These are phyloP conservation scores for Dalbergia cochinchinensis DNA, from an alignment of 306 rosid species.

Conservation along the genomic window DNA sequence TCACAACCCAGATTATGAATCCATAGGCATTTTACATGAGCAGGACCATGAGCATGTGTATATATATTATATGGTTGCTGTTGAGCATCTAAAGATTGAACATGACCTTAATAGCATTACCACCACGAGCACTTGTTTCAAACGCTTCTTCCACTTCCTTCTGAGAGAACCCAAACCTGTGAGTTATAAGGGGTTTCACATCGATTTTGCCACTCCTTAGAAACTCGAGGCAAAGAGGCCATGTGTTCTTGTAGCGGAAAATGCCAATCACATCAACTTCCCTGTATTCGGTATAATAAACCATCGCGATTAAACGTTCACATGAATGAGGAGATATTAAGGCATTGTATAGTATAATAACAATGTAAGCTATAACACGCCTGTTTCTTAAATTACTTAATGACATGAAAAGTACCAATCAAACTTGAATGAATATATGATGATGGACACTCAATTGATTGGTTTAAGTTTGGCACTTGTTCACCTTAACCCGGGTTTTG, in stretches of 20 bases:
- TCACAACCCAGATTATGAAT: slow-evolving; percentile 15
- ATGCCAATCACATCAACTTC: slow-evolving; percentile 92
- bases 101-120: slow-evolving; percentile 94
- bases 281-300: slow-evolving; percentile 52
- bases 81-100: slow-evolving; percentile 66
- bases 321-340: background rate
- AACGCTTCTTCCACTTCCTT: slow-evolving; percentile 90
- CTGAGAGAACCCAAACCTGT: slow-evolving; percentile 87
- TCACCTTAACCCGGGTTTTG: no score
- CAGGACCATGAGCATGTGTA: background rate
- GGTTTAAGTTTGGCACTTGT: no score
- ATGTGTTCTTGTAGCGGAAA: slow-evolving; percentile 87
- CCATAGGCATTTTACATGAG: slow-evolving; percentile 14
- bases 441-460: no score
- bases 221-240: slow-evolving; percentile 94
- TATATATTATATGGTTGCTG: background rate
- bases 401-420: slow-evolving; percentile 2
- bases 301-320: slow-evolving; percentile 1
- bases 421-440: background rate
- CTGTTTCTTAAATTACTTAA: slow-evolving; percentile 4
- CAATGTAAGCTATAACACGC: background rate
- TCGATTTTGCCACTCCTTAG: slow-evolving; percentile 83
- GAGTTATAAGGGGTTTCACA: slow-evolving; percentile 87
- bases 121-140: slow-evolving; percentile 96
- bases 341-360: background rate